phyloP scores from a whole-genome alignment of 73 alveolate species.

The Stentor roeselii region DNA sequence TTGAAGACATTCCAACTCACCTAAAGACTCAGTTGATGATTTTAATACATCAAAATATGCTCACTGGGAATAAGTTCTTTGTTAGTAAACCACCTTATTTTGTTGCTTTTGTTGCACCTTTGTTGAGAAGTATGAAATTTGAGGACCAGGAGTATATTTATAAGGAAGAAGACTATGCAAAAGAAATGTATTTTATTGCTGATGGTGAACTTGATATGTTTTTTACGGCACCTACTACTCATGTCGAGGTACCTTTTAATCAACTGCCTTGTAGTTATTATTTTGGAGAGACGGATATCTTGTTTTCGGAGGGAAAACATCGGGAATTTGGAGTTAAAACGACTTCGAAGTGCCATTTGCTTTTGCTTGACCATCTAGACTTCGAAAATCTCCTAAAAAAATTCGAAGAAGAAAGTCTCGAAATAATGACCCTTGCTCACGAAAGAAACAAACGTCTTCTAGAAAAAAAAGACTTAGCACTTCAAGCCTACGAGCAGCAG shows the following conservation, averaged over 20 bases:
- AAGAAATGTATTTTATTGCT: slow-evolving; percentile 27
- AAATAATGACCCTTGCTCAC: slow-evolving; percentile 2
- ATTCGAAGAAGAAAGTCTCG: slow-evolving; percentile 1
- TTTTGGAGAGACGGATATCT: slow-evolving; percentile 26
- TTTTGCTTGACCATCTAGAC: background rate
- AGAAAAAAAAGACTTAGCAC: background rate
- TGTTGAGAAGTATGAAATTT: background rate
- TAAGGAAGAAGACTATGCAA: background rate
- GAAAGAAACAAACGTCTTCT: background rate
- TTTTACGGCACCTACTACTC: background rate
- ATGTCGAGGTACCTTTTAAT: background rate
- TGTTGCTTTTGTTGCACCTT: slow-evolving; percentile 19
- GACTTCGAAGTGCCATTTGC: background rate
- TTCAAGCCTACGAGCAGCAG: background rate
- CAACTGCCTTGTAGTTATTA: background rate
- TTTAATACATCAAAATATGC: background rate
- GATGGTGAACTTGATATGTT: slow-evolving; percentile 24
- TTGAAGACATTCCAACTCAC: background rate
- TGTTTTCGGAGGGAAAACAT: slow-evolving; percentile 17
- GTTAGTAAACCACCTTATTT: slow-evolving; percentile 6
- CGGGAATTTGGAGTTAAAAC: background rate
- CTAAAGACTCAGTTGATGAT: background rate
- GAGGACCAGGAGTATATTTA: background rate
- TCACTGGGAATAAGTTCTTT: slow-evolving; percentile 6
- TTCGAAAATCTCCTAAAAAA: slow-evolving; percentile 18